Evolutionary conservation across 805 yeast genomes (phyloP), one percentile per base, ranked within the genome.

Genomic region (Candida hungchunana): DNA sequence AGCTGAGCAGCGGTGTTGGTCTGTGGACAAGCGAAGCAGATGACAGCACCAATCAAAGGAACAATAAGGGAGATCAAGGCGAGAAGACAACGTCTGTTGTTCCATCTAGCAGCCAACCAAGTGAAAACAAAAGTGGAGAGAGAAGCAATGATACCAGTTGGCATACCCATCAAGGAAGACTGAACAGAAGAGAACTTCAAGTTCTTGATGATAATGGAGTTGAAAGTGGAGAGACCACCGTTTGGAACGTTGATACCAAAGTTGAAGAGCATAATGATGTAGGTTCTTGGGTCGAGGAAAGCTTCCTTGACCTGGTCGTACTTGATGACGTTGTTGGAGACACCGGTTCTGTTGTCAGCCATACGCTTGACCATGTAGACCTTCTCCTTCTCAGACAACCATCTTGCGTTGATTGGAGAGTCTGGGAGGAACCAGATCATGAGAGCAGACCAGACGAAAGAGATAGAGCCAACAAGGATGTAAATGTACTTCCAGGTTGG

Each of bases 401-500:
- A 67, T 32, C 61, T 67, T 8, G 77, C 67, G 47, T 69, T 72
- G 23, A 61, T 56, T 18, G 80, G 80, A 55, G 70, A 62, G 46
- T 71, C 75, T 18, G 80, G 80, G 37, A 75, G 57, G 28, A 71
- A 59, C 30, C 61, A 59, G 48, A 54, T 40, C 32, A 63, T 49
- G 6, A 56, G 33, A 5, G 51, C 26, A 5, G 62, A 40, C 41
- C 67, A 48, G 18, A 62, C 34, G 10, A 73, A 53, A 1, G 79
- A 68, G 21, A 72, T 48, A 14, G 71, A 64, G 21, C 79, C 82
- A 29, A 67, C 65, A 24, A 73, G 62, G 20, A 75, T 62, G 46
- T 67, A 68, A 32, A 74, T 62, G 10, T 74, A 49, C 43, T 71
- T 66, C 79, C 80, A 77, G n/a, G 64, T 47, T 33, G 59, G 51